These are phyloP conservation scores for Calonectria montana DNA, from an alignment of 2,329 filamentous ascomycete species.

Conservation along the genomic window DNA sequence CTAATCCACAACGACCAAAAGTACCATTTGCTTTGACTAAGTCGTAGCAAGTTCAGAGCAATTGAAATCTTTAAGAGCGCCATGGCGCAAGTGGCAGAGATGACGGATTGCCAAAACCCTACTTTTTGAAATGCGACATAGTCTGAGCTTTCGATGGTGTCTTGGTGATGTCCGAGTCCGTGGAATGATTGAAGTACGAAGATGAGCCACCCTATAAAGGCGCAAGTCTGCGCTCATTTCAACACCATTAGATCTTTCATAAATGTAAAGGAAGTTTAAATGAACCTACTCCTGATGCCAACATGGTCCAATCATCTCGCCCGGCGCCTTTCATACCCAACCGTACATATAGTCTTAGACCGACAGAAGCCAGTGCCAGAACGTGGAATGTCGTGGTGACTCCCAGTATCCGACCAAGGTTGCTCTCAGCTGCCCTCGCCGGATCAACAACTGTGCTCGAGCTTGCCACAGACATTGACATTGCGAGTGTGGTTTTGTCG, in stretches of 20 bases:
- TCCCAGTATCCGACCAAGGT: conserved; percentile 21
- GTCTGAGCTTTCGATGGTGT: conserved; percentile 7
- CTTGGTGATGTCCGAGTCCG: conserved; percentile 27
- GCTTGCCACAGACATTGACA: conserved; percentile 7
- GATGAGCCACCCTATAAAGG: conserved; percentile 27
- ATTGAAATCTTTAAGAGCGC: conserved; percentile 31
- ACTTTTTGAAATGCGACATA: conserved; percentile 17
- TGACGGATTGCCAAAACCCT: conserved; percentile 30
- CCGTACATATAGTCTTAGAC: conserved; percentile 25
- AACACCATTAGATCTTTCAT: not conserved
- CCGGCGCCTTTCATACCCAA: conserved; percentile 22
- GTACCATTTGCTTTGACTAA: conserved; percentile 25
- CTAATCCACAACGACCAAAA: conserved; percentile 23
- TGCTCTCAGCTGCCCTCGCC: conserved; percentile 25
- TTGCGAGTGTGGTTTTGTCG: not conserved
- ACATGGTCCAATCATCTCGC: conserved; percentile 33
- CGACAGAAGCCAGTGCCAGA: conserved; percentile 15
- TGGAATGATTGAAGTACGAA: conserved; percentile 23
- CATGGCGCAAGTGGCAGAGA: conserved; percentile 24
- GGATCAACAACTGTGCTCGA: conserved; percentile 3
- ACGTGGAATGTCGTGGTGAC: conserved; percentile 21
- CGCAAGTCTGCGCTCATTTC: conserved; percentile 13
- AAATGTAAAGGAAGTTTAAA: not conserved
- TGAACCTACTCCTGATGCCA: conserved; percentile 20
- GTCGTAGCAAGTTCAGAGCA: conserved; percentile 25